Conservation (phyloP, 768 basidiomycete species). For the Peribolospora baueri region DNA sequence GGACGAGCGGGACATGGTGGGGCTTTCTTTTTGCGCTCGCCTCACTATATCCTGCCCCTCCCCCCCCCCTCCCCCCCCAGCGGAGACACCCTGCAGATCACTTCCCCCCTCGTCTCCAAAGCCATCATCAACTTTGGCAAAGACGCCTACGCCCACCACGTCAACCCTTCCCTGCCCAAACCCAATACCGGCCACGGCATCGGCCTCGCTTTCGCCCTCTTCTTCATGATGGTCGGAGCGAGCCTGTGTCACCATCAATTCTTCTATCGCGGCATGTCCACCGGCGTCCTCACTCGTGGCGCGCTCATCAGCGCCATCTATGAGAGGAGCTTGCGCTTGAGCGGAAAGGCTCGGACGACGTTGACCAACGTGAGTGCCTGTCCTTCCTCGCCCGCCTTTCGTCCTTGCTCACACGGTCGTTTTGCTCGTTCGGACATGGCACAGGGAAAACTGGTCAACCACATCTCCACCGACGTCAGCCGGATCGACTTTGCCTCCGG, state of each 20-base stretch:
- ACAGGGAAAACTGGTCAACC: conserved; percentile 59
- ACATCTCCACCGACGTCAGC: conserved; percentile 77
- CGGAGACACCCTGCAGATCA: conserved; percentile 48
- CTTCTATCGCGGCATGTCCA: conserved; percentile 52
- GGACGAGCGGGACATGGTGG: conserved; percentile 21
- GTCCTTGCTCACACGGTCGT: conserved; percentile 15
- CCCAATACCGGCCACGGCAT: conserved; percentile 31
- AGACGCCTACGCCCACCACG: conserved; percentile 32
- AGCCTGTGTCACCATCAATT: conserved; percentile 57
- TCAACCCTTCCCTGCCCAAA: conserved; percentile 17
- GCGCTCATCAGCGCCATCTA: conserved; percentile 76
- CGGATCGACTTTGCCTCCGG: conserved; percentile 60
- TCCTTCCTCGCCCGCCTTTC: conserved; percentile 29
- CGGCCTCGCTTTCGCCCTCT: conserved; percentile 39
- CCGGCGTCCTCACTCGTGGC: conserved; percentile 56
- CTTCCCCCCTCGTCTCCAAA: conserved; percentile 54
- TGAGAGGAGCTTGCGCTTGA: conserved; percentile 46
- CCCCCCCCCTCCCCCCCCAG: conserved; percentile 30
- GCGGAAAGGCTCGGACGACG: conserved; percentile 49
- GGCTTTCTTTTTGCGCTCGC: conserved; percentile 6
- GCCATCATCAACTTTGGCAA: conserved; percentile 46
- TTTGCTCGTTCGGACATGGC: conserved; percentile 8
- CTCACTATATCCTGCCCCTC: neutral
- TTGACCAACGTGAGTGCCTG: conserved; percentile 35
- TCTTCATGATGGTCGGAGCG: conserved; percentile 39